A percentile compares a stretch with the other conserved stretches of the same genome.
Conservation (phyloP, 805 yeast species). For the Suhomyces pyralidae region DNA sequence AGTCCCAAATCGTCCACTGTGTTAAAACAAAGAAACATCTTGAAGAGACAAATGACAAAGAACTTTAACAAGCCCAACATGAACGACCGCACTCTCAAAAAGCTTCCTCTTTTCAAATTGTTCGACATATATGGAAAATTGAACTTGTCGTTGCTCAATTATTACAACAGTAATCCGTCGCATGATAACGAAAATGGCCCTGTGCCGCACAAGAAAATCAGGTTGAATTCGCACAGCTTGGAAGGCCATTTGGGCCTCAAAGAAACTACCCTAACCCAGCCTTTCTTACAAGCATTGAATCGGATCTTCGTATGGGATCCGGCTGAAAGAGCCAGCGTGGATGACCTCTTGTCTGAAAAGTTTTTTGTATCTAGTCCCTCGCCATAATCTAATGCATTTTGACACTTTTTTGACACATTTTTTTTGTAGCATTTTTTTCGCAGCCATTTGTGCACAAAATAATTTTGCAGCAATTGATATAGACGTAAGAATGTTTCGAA, state of each 20-base stretch:
- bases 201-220: conserved; percentile 17
- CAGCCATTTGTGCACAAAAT: background rate
- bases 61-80: conserved; percentile 6
- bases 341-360: conserved; percentile 5
- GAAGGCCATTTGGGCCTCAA: conserved; percentile 27
- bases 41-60: conserved; percentile 18
- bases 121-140: conserved; percentile 40
- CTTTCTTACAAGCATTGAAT: conserved; percentile 27
- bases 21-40: conserved; percentile 33
- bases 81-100: conserved; percentile 33
- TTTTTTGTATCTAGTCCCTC: background rate
- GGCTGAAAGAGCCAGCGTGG: conserved; percentile 11
- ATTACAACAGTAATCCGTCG: conserved; percentile 6
- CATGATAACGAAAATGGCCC: background rate
- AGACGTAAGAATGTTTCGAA: background rate
- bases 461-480: background rate
- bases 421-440: background rate
- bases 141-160: conserved; percentile 31
- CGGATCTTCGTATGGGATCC: conserved; percentile 37
- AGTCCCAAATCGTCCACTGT: conserved; percentile 44
- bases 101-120: conserved; percentile 34
- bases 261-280: conserved; percentile 2
- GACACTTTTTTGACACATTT: background rate
- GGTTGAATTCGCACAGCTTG: conserved; percentile 26
- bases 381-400: background rate